These are phyloP conservation scores for Cordyceps fumosorosea DNA, from an alignment of 2,329 filamentous ascomycete genomes.

Conservation along the genomic window DNA sequence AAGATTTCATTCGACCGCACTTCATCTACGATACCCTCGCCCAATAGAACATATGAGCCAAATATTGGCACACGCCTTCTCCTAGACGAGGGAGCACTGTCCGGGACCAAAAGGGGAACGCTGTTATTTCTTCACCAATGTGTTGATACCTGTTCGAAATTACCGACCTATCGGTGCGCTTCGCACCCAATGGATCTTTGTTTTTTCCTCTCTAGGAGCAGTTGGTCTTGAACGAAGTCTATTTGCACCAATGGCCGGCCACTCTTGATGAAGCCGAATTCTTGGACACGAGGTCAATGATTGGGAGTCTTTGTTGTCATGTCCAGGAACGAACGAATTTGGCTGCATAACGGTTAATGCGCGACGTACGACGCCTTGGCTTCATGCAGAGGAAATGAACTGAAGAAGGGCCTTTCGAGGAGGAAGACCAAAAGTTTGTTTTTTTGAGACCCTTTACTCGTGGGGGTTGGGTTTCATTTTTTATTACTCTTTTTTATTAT, in stretches of 20 bases:
- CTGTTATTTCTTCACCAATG: conserved; percentile 15
- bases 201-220: not conserved
- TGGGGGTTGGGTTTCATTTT: conserved; percentile 8
- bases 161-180: not conserved
- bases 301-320: conserved; percentile 8
- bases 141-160: conserved; percentile 14
- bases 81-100: conserved; percentile 19
- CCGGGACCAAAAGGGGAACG: conserved; percentile 9
- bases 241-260: not conserved
- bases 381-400: conserved; percentile 7
- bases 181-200: conserved; percentile 6
- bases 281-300: conserved; percentile 9
- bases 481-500: not conserved
- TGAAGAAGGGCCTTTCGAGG: conserved; percentile 4
- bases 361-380: not conserved
- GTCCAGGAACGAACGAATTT: not conserved
- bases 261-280: conserved; percentile 5
- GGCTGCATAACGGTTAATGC: conserved; percentile 8
- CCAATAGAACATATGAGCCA: conserved; percentile 35
- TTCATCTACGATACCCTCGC: conserved; percentile 44
- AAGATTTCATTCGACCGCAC: conserved; percentile 40
- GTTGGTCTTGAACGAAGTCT: not conserved
- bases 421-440: conserved; percentile 13
- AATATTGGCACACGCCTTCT: conserved; percentile 24
- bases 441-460: not conserved